Percentiles rank a stretch among this genome's conserved stretches.
These are phyloP conservation scores for Fusarium paranaense DNA, from an alignment of 2,329 filamentous ascomycete genomes.

Conservation along the genomic window DNA sequence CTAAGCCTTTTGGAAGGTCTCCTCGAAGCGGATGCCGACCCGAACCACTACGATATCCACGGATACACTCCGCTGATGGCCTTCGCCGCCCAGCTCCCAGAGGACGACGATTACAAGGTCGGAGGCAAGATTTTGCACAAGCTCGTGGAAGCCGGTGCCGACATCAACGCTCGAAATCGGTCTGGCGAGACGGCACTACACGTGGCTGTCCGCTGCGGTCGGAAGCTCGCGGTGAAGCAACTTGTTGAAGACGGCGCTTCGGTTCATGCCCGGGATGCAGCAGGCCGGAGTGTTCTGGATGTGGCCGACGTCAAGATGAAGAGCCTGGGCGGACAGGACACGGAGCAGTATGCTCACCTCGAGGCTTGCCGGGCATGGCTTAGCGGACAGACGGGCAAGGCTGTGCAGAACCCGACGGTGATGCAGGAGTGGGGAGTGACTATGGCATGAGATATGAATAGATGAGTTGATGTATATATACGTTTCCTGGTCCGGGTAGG, in stretches of 20 bases:
- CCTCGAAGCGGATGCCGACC: conserved; percentile 55
- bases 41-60: conserved; percentile 63
- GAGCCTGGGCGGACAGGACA: conserved; percentile 44
- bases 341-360: conserved; percentile 54
- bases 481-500: background rate
- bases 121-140: conserved; percentile 59
- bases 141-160: conserved; percentile 57
- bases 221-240: conserved; percentile 62
- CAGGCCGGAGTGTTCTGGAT: conserved; percentile 58
- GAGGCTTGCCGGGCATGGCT: conserved; percentile 61
- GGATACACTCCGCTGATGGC: conserved; percentile 68
- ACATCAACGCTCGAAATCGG: conserved; percentile 63
- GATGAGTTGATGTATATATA: background rate
- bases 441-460: background rate
- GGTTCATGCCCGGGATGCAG: conserved; percentile 58
- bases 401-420: conserved; percentile 54
- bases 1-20: conserved; percentile 44
- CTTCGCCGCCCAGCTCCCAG: conserved; percentile 62
- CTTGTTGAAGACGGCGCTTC: conserved; percentile 61
- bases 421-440: conserved; percentile 55
- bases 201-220: conserved; percentile 63
- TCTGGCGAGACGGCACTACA: conserved; percentile 67
- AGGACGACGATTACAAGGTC: conserved; percentile 62
- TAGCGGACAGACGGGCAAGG: conserved; percentile 50
- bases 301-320: conserved; percentile 57